Base-by-base conservation (phyloP, 371 early-diverging fungal genomes). In the Mucor irregularis region DNA sequence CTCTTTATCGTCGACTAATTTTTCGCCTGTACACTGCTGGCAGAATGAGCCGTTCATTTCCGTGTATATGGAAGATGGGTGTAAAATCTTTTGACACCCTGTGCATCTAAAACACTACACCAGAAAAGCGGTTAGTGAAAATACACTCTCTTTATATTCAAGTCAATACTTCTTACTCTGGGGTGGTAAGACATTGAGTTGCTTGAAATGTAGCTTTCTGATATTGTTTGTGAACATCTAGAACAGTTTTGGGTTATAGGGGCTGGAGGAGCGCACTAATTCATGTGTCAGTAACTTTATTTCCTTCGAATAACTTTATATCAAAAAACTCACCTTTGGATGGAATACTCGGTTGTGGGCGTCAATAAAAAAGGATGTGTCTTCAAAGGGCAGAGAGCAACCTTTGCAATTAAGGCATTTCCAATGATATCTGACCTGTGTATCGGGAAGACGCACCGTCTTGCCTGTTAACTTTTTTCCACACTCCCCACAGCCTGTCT, bases 31-130 rank as follows among this genome's bases (percentile, higher is more conserved):
- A 43, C 76, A 76, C 3, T 53, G 37, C 31, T 67, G 73, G 37
- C 76, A 76, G 50, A 58, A 62, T 0, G 61, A 29, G 3, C 66
- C 60, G 16, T 64, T 44, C 8, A 53, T 30, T 9, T 73, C 73
- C 6, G 56, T 64, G 34, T 76, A 76, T 1, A 70, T 63, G 4
- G 62, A 52, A 1, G 71, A 58, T 14, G 76, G 73, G 2, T 61
- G 55, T 4, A 76, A 49, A 21, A 64, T 59, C 19, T 64, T 67
- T 30, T 67, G 56, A 24, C 78, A 77, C 3, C 53, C 45, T 7
- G 62, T 65, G 37, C 78, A 77, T 28, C 65, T 59, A 30, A 77
- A 74, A 35, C 78, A 77, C 78, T 74, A 29, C 14, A 42, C 21
- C 24, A 24, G 7, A 9, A 35, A 21, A 5, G 10, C 5, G 0